phyloP scores from a whole-genome alignment of 2,329 filamentous ascomycete genomes.

The Alternaria alternata region DNA sequence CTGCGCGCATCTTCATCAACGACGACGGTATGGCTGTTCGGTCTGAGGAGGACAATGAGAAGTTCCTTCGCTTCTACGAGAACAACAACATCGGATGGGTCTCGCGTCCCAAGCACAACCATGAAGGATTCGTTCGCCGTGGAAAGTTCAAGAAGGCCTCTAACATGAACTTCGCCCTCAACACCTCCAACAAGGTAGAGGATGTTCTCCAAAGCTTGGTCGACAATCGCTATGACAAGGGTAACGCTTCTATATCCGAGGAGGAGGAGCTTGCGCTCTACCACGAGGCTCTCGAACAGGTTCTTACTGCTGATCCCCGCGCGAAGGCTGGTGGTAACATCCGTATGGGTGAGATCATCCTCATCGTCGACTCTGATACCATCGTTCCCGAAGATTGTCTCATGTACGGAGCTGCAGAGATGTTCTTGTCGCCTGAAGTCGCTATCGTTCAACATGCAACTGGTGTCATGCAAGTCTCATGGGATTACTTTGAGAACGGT shows the following conservation, averaged over 20 bases:
- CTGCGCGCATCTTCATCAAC: conserved; percentile 71
- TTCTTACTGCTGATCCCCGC: conserved; percentile 73
- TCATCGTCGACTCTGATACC: conserved; percentile 59
- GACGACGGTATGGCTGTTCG: conserved; percentile 72
- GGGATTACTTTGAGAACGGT: conserved; percentile 75
- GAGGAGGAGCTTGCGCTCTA: conserved; percentile 45
- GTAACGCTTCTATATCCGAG: conserved; percentile 36
- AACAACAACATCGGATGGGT: conserved; percentile 60
- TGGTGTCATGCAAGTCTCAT: conserved; percentile 72
- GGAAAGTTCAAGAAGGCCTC: conserved; percentile 59
- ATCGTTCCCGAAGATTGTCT: conserved; percentile 71
- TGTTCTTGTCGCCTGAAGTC: conserved; percentile 80
- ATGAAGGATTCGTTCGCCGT: conserved; percentile 36
- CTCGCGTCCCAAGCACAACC: conserved; percentile 53
- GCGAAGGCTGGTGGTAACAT: conserved; percentile 82
- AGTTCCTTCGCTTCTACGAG: conserved; percentile 55
- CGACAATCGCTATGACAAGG: conserved; percentile 30
- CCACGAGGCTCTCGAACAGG: conserved; percentile 61
- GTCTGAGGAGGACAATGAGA: conserved; percentile 53
- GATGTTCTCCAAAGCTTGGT: conserved; percentile 65
- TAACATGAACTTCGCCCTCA: conserved; percentile 76
- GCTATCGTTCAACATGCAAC: conserved; percentile 78
- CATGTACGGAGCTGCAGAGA: conserved; percentile 79
- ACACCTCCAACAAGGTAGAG: conserved; percentile 68
- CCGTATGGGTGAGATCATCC: conserved; percentile 81